Evolutionary conservation across 345 rosid species (phyloP).

Genomic region (Lumnitzera littorea): DNA sequence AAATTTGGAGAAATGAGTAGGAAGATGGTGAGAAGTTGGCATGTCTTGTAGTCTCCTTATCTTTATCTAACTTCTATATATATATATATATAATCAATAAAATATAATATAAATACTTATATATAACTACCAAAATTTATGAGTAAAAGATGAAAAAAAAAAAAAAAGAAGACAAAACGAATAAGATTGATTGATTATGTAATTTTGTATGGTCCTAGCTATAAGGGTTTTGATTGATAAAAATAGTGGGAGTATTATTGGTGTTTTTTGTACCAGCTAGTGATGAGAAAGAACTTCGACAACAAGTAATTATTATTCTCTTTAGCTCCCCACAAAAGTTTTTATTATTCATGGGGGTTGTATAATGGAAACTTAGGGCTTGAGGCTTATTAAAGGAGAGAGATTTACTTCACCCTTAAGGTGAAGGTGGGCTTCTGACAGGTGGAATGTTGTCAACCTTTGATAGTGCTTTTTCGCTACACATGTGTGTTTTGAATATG

Average conservation of each 20-base stretch:
- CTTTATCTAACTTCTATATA: background rate
- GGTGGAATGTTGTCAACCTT: constrained; percentile 31
- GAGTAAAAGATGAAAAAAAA: background rate
- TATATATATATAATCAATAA: background rate
- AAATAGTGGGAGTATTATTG: background rate
- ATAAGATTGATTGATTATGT: background rate
- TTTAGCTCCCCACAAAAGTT: constrained; percentile 2
- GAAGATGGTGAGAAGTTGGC: constrained; percentile 38
- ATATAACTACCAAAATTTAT: no score
- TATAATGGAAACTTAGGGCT: background rate
- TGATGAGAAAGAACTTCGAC: background rate
- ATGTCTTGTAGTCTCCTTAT: constrained; percentile 17
- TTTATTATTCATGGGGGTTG: background rate
- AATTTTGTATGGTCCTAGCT: constrained; percentile 8
- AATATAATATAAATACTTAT: no score
- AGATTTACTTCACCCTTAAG: constrained; percentile 39
- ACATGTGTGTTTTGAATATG: no score
- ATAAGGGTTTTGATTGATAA: background rate
- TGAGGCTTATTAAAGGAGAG: background rate
- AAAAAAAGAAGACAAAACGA: background rate
- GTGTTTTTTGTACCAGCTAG: background rate
- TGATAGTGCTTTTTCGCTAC: constrained; percentile 26
- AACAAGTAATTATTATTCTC: constrained; percentile 1
- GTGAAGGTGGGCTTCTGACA: constrained; percentile 35
- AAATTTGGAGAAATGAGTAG: constrained; percentile 21